A percentile compares a stretch with the other conserved stretches of the same genome.
Conservation (phyloP, 805 yeast genomes). For the Ogataea allantospora region DNA sequence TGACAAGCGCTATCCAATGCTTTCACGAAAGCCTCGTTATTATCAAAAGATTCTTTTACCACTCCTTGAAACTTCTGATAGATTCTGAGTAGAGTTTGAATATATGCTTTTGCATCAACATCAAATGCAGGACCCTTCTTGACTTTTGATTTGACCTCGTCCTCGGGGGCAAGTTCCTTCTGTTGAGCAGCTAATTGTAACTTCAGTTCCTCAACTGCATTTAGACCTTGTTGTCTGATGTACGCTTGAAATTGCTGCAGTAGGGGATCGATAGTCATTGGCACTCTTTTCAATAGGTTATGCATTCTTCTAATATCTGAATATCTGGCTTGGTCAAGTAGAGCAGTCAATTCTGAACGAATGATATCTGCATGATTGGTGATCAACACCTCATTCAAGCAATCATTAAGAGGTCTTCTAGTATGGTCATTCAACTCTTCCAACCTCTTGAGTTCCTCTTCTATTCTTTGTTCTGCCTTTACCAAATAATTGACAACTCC, state of each 20-base stretch:
- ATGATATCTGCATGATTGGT: constrained; percentile 72
- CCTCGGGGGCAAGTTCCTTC: constrained; percentile 23
- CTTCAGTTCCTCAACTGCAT: constrained; percentile 57
- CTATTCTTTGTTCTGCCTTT: constrained; percentile 77
- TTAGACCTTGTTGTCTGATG: constrained; percentile 63
- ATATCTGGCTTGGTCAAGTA: constrained; percentile 69
- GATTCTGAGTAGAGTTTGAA: constrained; percentile 70
- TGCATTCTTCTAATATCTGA: constrained; percentile 80
- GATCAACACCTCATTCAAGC: constrained; percentile 74
- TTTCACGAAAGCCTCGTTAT: constrained; percentile 75
- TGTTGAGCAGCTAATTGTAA: constrained; percentile 25
- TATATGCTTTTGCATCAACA: constrained; percentile 75
- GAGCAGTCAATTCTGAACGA: constrained; percentile 71
- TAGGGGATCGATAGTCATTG: constrained; percentile 73
- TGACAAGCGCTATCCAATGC: constrained; percentile 90
- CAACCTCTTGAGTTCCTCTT: constrained; percentile 79
- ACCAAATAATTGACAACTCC: constrained; percentile 89
- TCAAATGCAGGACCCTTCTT: constrained; percentile 35
- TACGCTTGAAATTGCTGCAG: constrained; percentile 70
- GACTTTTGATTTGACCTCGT: constrained; percentile 16
- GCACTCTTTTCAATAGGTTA: constrained; percentile 71
- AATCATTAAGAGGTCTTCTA: constrained; percentile 69
- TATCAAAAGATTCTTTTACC: constrained; percentile 64
- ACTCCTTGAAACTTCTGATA: constrained; percentile 66
- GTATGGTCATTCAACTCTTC: constrained; percentile 83